phyloP scores from a whole-genome alignment of 371 early-diverging fungal species.

The Funneliformis caledonium region DNA sequence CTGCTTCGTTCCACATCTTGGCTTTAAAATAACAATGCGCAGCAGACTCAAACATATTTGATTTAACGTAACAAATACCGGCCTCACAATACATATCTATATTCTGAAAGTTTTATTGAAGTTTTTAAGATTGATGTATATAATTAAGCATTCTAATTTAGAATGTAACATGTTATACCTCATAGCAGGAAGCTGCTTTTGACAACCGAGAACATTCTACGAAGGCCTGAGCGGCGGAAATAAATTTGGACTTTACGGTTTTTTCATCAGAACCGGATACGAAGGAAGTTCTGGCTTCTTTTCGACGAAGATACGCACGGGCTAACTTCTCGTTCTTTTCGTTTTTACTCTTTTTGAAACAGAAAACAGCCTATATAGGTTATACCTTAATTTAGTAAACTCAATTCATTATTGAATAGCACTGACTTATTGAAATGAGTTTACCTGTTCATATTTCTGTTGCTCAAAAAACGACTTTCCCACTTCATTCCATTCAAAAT shows the following conservation, averaged over 20 bases:
- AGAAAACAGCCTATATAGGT: conserved; percentile 16
- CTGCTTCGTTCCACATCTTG: conserved; percentile 1
- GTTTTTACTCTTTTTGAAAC: conserved; percentile 25
- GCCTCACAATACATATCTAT: conserved; percentile 10
- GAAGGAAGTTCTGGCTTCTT: conserved; percentile 13
- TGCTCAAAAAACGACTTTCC: conserved; percentile 29
- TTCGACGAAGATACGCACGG: conserved; percentile 15
- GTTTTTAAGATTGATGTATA: no score
- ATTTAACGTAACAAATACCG: not conserved
- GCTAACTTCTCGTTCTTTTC: not conserved
- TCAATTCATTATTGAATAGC: not conserved
- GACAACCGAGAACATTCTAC: not conserved
- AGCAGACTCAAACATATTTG: conserved; percentile 14
- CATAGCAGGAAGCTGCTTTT: conserved; percentile 28
- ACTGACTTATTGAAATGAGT: not conserved
- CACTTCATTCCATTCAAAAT: conserved; percentile 5
- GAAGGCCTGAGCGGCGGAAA: conserved; percentile 3
- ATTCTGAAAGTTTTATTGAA: not conserved
- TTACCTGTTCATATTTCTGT: conserved; percentile 18
- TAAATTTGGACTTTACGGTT: not conserved
- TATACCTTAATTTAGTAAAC: not conserved
- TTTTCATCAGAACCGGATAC: conserved; percentile 2
- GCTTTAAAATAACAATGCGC: conserved; percentile 4
- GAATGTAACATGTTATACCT: conserved; percentile 1
- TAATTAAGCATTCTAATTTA: no score